These are phyloP conservation scores for Scenedesmus sp. DNA, from an alignment of 163 green algal species.

Conservation along the genomic window DNA sequence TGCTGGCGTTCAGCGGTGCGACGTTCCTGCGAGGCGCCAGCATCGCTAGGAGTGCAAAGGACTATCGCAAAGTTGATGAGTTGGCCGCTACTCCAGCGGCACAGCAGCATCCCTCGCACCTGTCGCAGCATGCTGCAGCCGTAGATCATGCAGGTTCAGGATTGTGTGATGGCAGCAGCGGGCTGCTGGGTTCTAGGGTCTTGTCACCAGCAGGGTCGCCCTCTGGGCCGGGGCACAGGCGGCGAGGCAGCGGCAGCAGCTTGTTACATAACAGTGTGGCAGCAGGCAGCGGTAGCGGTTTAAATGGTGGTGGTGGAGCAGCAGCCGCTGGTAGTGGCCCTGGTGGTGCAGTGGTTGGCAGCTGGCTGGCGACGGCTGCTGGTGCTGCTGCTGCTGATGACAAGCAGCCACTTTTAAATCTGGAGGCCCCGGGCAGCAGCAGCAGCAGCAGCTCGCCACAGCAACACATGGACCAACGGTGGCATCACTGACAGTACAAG, in stretches of 20 bases:
- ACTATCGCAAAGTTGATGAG: constrained; percentile 51
- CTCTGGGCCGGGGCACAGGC: background rate
- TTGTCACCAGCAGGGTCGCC: background rate
- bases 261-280: background rate
- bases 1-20: constrained; percentile 63
- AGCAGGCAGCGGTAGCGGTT: background rate
- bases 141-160: background rate
- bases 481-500: background rate
- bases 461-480: background rate
- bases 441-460: background rate
- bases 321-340: background rate
- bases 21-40: constrained; percentile 62
- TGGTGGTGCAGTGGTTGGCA: background rate
- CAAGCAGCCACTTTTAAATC: constrained; percentile 1
- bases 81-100: constrained; percentile 14
- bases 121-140: background rate
- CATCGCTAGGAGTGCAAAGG: constrained; percentile 23
- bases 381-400: background rate
- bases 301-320: background rate
- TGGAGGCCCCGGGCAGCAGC: constrained; percentile 8
- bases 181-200: background rate
- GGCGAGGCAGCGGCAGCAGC: background rate
- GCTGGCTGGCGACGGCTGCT: background rate
- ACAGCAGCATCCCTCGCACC: constrained; percentile 6
- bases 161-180: background rate